Evolutionary conservation across 768 basidiomycete species (phyloP).

Genomic region (Kwoniella newhampshirensis): DNA sequence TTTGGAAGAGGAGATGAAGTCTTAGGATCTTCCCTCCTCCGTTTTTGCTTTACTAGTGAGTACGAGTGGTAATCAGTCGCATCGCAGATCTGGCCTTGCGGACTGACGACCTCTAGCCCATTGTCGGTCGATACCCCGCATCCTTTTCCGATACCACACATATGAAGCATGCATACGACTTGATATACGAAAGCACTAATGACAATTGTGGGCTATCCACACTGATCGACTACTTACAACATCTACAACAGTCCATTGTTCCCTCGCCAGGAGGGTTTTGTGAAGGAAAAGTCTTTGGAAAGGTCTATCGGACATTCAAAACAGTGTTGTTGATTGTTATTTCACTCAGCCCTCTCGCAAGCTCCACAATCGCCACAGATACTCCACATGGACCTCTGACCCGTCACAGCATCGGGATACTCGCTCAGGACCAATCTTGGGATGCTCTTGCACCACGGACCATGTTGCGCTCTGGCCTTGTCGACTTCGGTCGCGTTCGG

Average conservation of each 20-base stretch:
- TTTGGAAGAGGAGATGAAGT: slow-evolving; percentile 17
- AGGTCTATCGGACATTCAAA: too few relatives aligned
- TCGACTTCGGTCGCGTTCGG: slow-evolving; percentile 38
- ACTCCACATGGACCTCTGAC: slow-evolving; percentile 38
- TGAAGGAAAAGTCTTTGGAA: neutral
- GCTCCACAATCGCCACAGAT: slow-evolving; percentile 44
- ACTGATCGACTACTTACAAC: slow-evolving; percentile 4
- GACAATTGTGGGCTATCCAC: neutral
- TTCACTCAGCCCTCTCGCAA: slow-evolving; percentile 30
- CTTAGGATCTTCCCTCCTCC: neutral
- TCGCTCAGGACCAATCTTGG: slow-evolving; percentile 38
- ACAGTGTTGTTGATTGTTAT: neutral
- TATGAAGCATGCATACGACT: slow-evolving; percentile 2
- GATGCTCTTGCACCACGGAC: slow-evolving; percentile 39
- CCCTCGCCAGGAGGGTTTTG: slow-evolving; percentile 1
- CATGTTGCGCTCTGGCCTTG: slow-evolving; percentile 34
- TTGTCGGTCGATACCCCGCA: neutral
- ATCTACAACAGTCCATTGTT: neutral
- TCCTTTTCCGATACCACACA: neutral
- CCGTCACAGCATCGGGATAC: slow-evolving; percentile 42
- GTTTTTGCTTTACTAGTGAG: too few relatives aligned
- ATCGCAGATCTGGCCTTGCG: too few relatives aligned
- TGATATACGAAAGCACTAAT: neutral
- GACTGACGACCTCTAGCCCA: too few relatives aligned
- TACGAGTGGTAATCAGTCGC: too few relatives aligned